A percentile compares a stretch with the other conserved stretches of the same genome.
These are phyloP conservation scores for Pseudohalonectria lignicola DNA, from an alignment of 2,329 filamentous ascomycete genomes.

Conservation along the genomic window DNA sequence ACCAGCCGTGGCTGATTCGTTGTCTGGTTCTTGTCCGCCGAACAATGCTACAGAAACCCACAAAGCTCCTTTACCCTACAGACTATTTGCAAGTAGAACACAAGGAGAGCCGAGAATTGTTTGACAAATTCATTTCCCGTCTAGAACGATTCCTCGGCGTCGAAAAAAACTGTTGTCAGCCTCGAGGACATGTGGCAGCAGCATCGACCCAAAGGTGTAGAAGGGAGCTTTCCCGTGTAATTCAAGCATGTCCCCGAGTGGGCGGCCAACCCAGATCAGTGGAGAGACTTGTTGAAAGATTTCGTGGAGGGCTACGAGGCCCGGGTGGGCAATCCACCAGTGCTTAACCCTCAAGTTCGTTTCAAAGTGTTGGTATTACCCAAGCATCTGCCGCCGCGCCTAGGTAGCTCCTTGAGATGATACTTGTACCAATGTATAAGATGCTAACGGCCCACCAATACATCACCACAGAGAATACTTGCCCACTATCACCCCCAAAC, in stretches of 20 bases:
- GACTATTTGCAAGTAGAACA: conserved; percentile 4
- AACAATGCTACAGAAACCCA: conserved; percentile 3
- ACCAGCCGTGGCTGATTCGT: no score
- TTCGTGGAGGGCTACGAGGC: conserved; percentile 3
- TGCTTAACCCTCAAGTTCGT: conserved; percentile 5
- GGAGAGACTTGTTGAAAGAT: conserved; percentile 1
- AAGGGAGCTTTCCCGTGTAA: background rate
- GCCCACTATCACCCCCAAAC: conserved; percentile 2
- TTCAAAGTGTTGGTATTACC: conserved; percentile 4
- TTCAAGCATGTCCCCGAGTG: conserved; percentile 4
- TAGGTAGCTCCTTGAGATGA: background rate
- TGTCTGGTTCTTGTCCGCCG: no score
- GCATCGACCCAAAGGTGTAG: conserved; percentile 1
- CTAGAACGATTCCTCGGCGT: conserved; percentile 2
- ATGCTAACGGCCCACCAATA: background rate
- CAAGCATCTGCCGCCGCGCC: background rate
- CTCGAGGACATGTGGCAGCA: conserved; percentile 3
- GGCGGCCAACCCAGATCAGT: conserved; percentile 5
- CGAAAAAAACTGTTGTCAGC: conserved; percentile 2
- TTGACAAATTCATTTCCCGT: conserved; percentile 1
- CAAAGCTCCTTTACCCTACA: conserved; percentile 4
- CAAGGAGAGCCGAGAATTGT: background rate
- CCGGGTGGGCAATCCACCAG: conserved; percentile 4
- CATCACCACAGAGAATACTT: background rate
- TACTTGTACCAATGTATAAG: background rate